Percentiles rank a stretch among this genome's conserved stretches.
phyloP scores from a whole-genome alignment of 139 green algal species.

The Chloropicon primus region DNA sequence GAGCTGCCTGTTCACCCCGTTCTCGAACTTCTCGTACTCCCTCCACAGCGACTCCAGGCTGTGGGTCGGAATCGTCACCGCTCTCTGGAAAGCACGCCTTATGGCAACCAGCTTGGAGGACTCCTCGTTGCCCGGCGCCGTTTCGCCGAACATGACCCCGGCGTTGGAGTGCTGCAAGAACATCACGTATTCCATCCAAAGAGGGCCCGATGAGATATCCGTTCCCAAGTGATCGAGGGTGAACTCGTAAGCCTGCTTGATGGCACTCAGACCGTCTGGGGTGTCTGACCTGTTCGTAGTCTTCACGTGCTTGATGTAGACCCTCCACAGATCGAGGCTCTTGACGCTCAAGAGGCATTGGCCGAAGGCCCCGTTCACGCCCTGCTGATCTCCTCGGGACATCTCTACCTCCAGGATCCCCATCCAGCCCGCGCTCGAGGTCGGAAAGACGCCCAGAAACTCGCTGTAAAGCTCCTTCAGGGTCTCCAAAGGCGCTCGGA shows the following conservation, averaged over 20 bases:
- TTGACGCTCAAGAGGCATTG: constrained; percentile 8
- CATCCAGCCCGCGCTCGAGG: not conserved
- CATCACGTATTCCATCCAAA: constrained; percentile 17
- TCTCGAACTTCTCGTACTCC: constrained; percentile 79
- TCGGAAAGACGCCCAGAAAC: not conserved
- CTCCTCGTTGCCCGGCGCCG: constrained; percentile 4
- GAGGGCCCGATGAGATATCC: constrained; percentile 3
- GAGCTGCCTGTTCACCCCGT: constrained; percentile 29
- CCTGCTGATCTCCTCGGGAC: not conserved
- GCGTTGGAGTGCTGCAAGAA: constrained; percentile 6
- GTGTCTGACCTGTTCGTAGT: constrained; percentile 3
- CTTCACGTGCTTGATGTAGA: constrained; percentile 13
- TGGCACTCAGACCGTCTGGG: constrained; percentile 1
- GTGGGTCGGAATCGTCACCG: constrained; percentile 54
- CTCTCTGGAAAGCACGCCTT: constrained; percentile 58
- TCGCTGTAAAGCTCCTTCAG: not conserved
- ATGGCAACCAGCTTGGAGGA: constrained; percentile 1
- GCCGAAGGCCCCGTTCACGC: constrained; percentile 7
- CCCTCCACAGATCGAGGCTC: constrained; percentile 4
- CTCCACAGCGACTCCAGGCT: constrained; percentile 69
- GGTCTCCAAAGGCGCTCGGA: not conserved
- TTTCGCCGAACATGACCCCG: constrained; percentile 1
- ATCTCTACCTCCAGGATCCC: not conserved
- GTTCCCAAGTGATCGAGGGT: constrained; percentile 13
- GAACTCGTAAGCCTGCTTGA: constrained; percentile 18